These are phyloP conservation scores for Solanum hybrid DNA, from an alignment of 305 asterid species.

Conservation along the genomic window DNA sequence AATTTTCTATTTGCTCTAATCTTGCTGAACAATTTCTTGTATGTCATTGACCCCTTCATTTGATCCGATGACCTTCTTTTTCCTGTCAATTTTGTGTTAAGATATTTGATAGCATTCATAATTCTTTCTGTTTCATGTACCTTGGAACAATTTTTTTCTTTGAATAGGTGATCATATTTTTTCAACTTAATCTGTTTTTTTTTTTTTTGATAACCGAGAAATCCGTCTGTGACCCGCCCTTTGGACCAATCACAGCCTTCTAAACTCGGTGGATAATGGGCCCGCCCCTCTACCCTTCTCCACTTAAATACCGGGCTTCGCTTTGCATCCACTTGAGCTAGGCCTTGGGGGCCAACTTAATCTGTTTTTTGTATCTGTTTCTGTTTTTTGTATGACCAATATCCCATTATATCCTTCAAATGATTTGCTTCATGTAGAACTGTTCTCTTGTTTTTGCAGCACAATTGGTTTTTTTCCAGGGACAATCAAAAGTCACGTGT, in stretches of 20 bases:
- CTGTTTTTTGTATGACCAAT: not conserved
- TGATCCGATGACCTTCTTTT: not conserved
- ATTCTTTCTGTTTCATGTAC: not conserved
- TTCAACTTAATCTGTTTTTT: not conserved
- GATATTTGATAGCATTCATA: not conserved
- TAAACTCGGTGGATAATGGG: no score
- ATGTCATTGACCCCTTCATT: not conserved
- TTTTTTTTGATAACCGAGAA: not conserved
- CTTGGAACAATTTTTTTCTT: not conserved
- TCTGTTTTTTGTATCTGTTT: not conserved
- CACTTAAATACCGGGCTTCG: no score
- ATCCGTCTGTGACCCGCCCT: no score
- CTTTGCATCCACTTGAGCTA: no score
- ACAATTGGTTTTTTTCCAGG: slow-evolving; percentile 49
- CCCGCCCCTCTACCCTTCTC: no score
- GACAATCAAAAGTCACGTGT: slow-evolving; percentile 48
- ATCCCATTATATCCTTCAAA: not conserved
- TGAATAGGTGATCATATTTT: not conserved
- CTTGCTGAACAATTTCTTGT: not conserved
- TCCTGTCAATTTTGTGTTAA: not conserved
- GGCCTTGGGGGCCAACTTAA: not conserved
- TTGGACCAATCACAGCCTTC: no score
- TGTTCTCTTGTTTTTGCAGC: slow-evolving; percentile 44
- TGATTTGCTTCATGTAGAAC: not conserved
- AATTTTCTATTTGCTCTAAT: not conserved